Evolutionary conservation across 257 asterid genomes (phyloP).

Genomic region (Solanum peruvianum): DNA sequence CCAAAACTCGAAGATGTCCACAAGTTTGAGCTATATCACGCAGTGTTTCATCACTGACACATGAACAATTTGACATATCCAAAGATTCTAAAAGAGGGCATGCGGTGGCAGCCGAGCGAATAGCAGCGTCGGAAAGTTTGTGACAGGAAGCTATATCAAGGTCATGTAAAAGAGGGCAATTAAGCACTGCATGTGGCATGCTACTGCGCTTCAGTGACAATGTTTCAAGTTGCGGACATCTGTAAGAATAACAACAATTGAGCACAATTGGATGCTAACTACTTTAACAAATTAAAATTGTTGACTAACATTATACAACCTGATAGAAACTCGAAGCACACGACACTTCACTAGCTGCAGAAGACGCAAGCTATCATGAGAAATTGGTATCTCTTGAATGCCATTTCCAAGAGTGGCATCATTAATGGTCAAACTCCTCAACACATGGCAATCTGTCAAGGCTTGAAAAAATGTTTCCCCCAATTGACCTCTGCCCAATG

Average conservation of each 20-base stretch:
- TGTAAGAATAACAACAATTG: conserved; percentile 16
- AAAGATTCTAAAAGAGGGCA: conserved; percentile 87
- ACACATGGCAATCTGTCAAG: conserved; percentile 55
- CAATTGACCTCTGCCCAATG: conserved; percentile 85
- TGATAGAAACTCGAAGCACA: conserved; percentile 73
- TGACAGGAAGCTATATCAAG: conserved; percentile 97
- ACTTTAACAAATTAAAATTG: neutral
- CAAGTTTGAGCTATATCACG: conserved; percentile 65
- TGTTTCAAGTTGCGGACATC: conserved; percentile 85
- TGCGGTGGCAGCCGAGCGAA: conserved; percentile 85
- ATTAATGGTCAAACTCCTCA: conserved; percentile 72
- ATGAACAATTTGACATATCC: conserved; percentile 92
- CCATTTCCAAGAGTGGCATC: conserved; percentile 92
- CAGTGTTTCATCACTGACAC: conserved; percentile 87
- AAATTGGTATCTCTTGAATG: conserved; percentile 64
- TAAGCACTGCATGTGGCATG: conserved; percentile 93
- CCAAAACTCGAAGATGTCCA: conserved; percentile 63
- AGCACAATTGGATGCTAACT: neutral
- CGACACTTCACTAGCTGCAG: conserved; percentile 94
- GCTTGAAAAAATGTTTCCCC: conserved; percentile 76
- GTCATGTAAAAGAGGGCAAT: conserved; percentile 73
- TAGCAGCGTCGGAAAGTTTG: conserved; percentile 96
- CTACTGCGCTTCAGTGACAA: conserved; percentile 94
- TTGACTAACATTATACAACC: conserved; percentile 28
- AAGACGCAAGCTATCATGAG: conserved; percentile 59